These are phyloP conservation scores for Fomitopsis serialis DNA, from an alignment of 768 basidiomycete genomes.

Conservation along the genomic window DNA sequence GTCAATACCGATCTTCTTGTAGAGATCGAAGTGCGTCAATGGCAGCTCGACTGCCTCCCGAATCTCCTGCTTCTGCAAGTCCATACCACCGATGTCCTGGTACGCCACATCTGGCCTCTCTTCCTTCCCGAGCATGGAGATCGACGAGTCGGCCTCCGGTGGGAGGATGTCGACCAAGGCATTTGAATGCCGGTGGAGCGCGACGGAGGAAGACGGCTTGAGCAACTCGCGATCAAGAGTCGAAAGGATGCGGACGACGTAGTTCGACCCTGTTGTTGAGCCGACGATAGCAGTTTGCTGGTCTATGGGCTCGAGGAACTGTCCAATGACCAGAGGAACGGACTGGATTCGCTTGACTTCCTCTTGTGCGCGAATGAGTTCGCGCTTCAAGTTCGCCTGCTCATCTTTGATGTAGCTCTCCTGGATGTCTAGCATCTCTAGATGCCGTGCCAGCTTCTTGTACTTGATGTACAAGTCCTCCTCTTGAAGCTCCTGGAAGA, in stretches of 20 bases:
- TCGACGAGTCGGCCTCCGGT: constrained; percentile 96
- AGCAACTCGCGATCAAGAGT: constrained; percentile 95
- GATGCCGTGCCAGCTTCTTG: constrained; percentile 92
- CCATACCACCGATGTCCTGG: constrained; percentile 95
- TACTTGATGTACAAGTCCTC: constrained; percentile 96
- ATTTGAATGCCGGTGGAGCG: constrained; percentile 98
- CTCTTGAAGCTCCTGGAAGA: constrained; percentile 80
- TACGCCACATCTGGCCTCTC: constrained; percentile 95
- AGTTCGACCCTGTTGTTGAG: constrained; percentile 96
- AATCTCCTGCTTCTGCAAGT: constrained; percentile 97
- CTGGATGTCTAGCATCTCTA: constrained; percentile 91
- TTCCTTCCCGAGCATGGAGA: constrained; percentile 89
- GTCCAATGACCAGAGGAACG: constrained; percentile 97
- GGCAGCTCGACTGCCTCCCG: constrained; percentile 97
- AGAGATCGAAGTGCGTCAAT: constrained; percentile 93
- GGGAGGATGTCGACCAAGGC: constrained; percentile 97
- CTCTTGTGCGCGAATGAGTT: constrained; percentile 97
- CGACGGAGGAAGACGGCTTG: constrained; percentile 95
- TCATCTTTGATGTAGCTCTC: constrained; percentile 99
- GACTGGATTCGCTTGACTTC: constrained; percentile 99
- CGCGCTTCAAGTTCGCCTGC: constrained; percentile 94
- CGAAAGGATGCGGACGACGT: constrained; percentile 94
- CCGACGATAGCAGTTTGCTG: constrained; percentile 96
- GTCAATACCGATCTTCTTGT: constrained; percentile 99
- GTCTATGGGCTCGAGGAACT: constrained; percentile 98